Conservation (phyloP, 176 grass and related monocot species). For the Ampelocalamus luodianensis region DNA sequence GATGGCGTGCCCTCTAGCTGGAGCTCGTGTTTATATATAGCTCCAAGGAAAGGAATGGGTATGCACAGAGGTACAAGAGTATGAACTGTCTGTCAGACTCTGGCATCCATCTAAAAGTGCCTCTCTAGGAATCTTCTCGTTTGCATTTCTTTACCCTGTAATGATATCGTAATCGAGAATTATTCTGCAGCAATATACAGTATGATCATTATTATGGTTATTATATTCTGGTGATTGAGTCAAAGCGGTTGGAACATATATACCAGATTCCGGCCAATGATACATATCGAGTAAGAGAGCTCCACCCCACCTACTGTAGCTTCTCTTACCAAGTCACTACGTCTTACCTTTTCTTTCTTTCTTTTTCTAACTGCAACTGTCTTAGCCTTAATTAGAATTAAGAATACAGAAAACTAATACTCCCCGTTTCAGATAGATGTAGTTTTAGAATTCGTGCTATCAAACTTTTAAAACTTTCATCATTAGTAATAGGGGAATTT, state of each 20-base stretch:
- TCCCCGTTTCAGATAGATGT: too few species aligned
- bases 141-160: slow-evolving; percentile 8
- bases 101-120: not conserved
- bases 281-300: slow-evolving; percentile 11
- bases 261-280: not conserved
- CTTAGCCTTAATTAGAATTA: not conserved
- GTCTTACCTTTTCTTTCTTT: not conserved
- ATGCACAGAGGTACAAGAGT: slow-evolving; percentile 15
- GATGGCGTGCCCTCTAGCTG: slow-evolving; percentile 4
- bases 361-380: not conserved
- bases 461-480: too few species aligned
- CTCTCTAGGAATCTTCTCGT: slow-evolving; percentile 46
- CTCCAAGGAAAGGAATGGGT: slow-evolving; percentile 8
- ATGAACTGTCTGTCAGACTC: slow-evolving; percentile 54
- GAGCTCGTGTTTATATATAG: slow-evolving; percentile 42
- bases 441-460: too few species aligned
- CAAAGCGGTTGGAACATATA: slow-evolving; percentile 25
- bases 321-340: not conserved
- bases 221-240: slow-evolving; percentile 16
- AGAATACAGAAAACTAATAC: not conserved
- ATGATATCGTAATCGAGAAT: slow-evolving; percentile 21
- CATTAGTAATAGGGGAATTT: too few species aligned
- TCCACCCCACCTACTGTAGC: slow-evolving; percentile 42
- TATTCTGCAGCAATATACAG: not conserved
- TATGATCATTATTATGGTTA: not conserved